Percentiles rank a stretch among this genome's conserved stretches.
phyloP scores from a whole-genome alignment of 2,329 filamentous ascomycete species.

The Decorospora gaudefroyi region DNA sequence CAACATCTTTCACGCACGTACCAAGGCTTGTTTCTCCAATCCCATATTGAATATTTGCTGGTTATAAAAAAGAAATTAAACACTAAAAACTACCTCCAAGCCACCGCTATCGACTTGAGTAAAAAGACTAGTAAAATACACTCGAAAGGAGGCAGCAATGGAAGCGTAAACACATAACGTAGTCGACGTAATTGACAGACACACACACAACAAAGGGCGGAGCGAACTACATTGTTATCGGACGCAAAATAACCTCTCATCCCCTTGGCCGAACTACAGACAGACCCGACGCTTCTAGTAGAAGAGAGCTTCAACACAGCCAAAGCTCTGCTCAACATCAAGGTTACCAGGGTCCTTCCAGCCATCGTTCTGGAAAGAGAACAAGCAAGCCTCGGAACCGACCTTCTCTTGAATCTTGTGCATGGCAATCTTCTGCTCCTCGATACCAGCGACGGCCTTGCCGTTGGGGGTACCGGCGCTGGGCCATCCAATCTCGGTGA shows the following conservation, averaged over 20 bases:
- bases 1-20: no score
- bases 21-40: background rate
- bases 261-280: background rate
- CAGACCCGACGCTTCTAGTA: slow-evolving; percentile 1
- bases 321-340: slow-evolving; percentile 81
- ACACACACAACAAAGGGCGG: slow-evolving; percentile 1
- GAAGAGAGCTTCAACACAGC: slow-evolving; percentile 60
- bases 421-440: slow-evolving; percentile 74
- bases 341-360: slow-evolving; percentile 78
- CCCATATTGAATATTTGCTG: slow-evolving; percentile 1
- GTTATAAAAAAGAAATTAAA: slow-evolving; percentile 15
- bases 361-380: slow-evolving; percentile 76
- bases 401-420: slow-evolving; percentile 67
- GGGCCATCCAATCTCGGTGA: slow-evolving; percentile 93
- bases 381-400: slow-evolving; percentile 75
- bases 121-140: slow-evolving; percentile 1
- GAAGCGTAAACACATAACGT: slow-evolving; percentile 21
- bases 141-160: slow-evolving; percentile 3
- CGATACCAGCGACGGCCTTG: slow-evolving; percentile 66
- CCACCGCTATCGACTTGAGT: slow-evolving; percentile 16
- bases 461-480: slow-evolving; percentile 71
- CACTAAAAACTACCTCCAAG: slow-evolving; percentile 20
- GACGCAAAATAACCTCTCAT: slow-evolving; percentile 9
- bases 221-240: slow-evolving; percentile 12
- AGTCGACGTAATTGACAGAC: slow-evolving; percentile 8